phyloP scores from a whole-genome alignment of 2,329 filamentous ascomycete species.

The Penicillium sp. region DNA sequence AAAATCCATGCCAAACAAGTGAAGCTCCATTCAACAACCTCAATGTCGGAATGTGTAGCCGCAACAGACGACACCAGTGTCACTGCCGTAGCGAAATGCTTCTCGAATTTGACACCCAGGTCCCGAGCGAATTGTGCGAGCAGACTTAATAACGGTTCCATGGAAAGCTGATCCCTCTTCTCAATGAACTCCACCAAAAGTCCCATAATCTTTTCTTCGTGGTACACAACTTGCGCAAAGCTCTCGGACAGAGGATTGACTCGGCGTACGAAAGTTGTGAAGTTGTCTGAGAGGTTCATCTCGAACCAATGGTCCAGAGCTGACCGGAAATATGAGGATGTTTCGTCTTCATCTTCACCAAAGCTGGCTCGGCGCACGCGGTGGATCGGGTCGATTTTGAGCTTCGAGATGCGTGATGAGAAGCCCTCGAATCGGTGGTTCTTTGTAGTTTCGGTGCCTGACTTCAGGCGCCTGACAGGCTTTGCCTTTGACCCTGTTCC shows the following conservation, averaged over 20 bases:
- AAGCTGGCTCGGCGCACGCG: slow-evolving; percentile 79
- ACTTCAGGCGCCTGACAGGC: slow-evolving; percentile 66
- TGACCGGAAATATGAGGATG: slow-evolving; percentile 83
- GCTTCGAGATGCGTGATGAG: slow-evolving; percentile 81
- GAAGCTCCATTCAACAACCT: slow-evolving; percentile 98
- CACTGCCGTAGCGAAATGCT: slow-evolving; percentile 77
- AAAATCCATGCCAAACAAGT: slow-evolving; percentile 91
- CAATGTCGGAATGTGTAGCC: slow-evolving; percentile 72
- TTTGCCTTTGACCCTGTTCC: slow-evolving; percentile 67
- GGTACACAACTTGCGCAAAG: slow-evolving; percentile 87
- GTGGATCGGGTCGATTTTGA: slow-evolving; percentile 92
- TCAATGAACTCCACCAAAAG: slow-evolving; percentile 74
- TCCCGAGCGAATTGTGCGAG: slow-evolving; percentile 94
- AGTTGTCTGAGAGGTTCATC: slow-evolving; percentile 82
- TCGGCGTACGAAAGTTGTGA: slow-evolving; percentile 74
- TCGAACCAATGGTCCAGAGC: slow-evolving; percentile 87
- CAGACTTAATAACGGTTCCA: slow-evolving; percentile 87
- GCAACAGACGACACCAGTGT: slow-evolving; percentile 76
- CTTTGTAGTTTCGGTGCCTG: slow-evolving; percentile 72
- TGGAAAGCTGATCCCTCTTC: slow-evolving; percentile 72
- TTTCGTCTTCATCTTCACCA: slow-evolving; percentile 72
- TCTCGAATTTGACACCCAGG: slow-evolving; percentile 81
- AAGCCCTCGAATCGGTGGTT: slow-evolving; percentile 92
- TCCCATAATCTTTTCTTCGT: slow-evolving; percentile 82
- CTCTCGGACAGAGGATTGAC: slow-evolving; percentile 81